These are phyloP conservation scores for Spirogloea muscicola DNA, from an alignment of 139 green algal genomes.

Conservation along the genomic window DNA sequence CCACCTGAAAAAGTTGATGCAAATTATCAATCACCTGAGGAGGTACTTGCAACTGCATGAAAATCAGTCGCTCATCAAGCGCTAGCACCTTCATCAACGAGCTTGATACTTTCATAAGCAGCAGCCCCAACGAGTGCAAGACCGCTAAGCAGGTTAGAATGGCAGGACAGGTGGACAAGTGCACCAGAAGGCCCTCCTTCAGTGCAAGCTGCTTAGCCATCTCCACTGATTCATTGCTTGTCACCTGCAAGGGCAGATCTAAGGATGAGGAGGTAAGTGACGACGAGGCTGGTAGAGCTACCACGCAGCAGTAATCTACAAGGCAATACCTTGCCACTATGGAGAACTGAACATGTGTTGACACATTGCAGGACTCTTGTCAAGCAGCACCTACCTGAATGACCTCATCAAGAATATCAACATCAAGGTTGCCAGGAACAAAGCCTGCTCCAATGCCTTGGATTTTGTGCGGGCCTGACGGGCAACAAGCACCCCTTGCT, in stretches of 20 bases:
- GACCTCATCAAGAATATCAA: constrained; percentile 80
- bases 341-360: background rate
- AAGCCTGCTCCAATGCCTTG: constrained; percentile 97
- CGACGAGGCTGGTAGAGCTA: background rate
- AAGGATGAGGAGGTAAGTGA: background rate
- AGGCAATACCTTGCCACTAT: too few species aligned
- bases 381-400: constrained; percentile 56
- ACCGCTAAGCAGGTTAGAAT: too few species aligned
- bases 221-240: constrained; percentile 73
- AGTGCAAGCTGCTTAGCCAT: constrained; percentile 78
- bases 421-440: constrained; percentile 91
- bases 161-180: background rate
- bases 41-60: too few species aligned
- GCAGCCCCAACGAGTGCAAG: too few species aligned
- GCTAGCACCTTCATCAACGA: too few species aligned
- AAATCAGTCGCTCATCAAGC: too few species aligned
- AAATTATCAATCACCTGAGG: too few species aligned
- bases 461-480: constrained; percentile 91
- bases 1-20: constrained; percentile 48
- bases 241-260: constrained; percentile 57
- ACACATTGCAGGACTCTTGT: background rate
- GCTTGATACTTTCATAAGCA: too few species aligned
- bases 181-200: constrained; percentile 82
- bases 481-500: constrained; percentile 16
- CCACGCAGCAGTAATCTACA: too few species aligned